Percentiles rank a stretch among this genome's conserved stretches.
Conservation (phyloP, 2,329 filamentous ascomycete species). For the Anisogramma anomala region DNA sequence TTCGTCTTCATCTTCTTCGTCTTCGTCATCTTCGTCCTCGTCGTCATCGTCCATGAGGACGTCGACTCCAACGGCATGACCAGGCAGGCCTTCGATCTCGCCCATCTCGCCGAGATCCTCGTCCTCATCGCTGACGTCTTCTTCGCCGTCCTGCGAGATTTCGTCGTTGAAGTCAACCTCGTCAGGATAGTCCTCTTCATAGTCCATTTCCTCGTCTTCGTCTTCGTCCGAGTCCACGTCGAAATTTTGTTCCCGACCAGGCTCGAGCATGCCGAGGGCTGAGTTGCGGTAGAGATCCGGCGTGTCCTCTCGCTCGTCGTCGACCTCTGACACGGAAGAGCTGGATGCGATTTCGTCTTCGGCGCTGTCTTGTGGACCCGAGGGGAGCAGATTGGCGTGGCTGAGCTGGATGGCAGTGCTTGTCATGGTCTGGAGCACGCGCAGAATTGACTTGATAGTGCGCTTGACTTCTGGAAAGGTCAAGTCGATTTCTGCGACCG, state of each 20-base stretch:
- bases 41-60: constrained; percentile 68
- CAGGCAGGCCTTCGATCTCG: constrained; percentile 64
- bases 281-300: constrained; percentile 96
- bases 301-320: constrained; percentile 83
- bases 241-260: constrained; percentile 67
- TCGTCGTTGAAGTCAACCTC: constrained; percentile 87
- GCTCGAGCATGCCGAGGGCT: constrained; percentile 86
- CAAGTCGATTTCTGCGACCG: constrained; percentile 89
- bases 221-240: constrained; percentile 56
- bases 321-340: constrained; percentile 79
- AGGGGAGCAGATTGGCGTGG: constrained; percentile 62
- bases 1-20: constrained; percentile 48
- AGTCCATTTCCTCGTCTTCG: constrained; percentile 74
- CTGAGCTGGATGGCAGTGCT: constrained; percentile 79
- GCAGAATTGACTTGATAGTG: constrained; percentile 90
- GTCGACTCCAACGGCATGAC: constrained; percentile 52
- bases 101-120: constrained; percentile 76
- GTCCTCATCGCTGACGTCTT: constrained; percentile 77
- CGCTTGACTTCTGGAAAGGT: constrained; percentile 89
- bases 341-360: constrained; percentile 82
- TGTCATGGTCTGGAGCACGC: constrained; percentile 77
- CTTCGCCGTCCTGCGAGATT: constrained; percentile 64
- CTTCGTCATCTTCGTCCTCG: constrained; percentile 54
- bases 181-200: constrained; percentile 80
- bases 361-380: constrained; percentile 48